Conservation (phyloP, 2,329 filamentous ascomycete species). For the Ciborinia camelliae region DNA sequence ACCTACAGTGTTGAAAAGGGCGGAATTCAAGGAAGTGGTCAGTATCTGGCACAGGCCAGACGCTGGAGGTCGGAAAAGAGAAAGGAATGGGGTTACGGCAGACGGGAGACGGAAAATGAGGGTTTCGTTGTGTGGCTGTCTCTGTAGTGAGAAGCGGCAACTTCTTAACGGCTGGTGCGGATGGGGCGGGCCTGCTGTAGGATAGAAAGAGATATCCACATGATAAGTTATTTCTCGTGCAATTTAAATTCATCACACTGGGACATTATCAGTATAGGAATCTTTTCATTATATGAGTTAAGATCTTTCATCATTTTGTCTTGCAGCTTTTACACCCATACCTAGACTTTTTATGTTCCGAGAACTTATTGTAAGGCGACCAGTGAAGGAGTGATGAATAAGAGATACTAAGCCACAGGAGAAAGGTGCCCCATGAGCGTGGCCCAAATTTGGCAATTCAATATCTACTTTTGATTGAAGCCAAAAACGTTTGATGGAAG, state of each 20-base stretch:
- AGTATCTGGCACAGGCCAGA: neutral
- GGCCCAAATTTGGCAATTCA: neutral
- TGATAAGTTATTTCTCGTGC: neutral
- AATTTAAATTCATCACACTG: slow-evolving; percentile 17
- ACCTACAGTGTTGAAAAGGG: slow-evolving; percentile 11
- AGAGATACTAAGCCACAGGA: neutral
- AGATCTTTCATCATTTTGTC: slow-evolving; percentile 5
- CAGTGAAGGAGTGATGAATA: neutral
- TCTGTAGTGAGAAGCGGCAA: neutral
- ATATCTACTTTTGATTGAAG: neutral
- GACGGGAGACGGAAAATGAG: neutral
- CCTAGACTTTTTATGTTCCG: slow-evolving; percentile 8
- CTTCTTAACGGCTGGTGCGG: neutral
- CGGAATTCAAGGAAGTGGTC: neutral
- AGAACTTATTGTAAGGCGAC: neutral
- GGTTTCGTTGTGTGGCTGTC: neutral
- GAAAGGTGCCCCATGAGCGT: neutral
- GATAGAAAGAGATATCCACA: slow-evolving; percentile 7
- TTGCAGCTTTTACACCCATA: slow-evolving; percentile 17
- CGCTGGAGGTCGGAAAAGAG: neutral
- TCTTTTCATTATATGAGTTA: no score
- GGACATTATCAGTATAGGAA: neutral
- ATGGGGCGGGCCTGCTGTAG: neutral
- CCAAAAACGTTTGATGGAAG: neutral
- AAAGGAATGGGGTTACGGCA: neutral